Base-by-base conservation (phyloP, 257 asterid genomes). In the Paulownia fortunei region DNA sequence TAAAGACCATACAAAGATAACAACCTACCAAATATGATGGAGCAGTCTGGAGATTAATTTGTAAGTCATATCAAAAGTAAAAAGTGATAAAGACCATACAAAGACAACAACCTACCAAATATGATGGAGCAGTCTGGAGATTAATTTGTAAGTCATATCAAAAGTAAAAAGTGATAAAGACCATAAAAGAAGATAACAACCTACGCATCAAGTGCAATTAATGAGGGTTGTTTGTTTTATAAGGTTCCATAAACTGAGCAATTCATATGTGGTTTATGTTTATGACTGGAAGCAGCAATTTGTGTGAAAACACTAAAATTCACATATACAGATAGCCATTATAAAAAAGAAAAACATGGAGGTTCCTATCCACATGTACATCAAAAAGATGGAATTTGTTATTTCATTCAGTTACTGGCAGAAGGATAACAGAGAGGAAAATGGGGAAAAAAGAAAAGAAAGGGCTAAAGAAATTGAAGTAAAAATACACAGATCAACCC, bases 401-500 rank as follows among this genome's bases (percentile, higher is more conserved):
- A 77, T 46, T 21, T 32, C 41, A 65, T 52, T 61, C 67, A n/a
- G 55, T 39, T 8, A 52, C 12, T 34, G 55, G 55, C 42, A 63
- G 62, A 52, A 64, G 11, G 55, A 64, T 11, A 49, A 44, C 24
- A 58, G 37, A 46, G 32, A 73, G 64, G 62, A 49, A 68, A 37
- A 19, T 58, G 13, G 30, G 51, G 16, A 47, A 10, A 47, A 27
- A 52, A 12, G 24, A 37, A 2, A 62, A 51, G 68, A 51, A 36
- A 65, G 26, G 65, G 37, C 61, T 60, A 62, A 44, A 39, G 42
- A 58, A 11, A 19, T 32, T 19, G 24, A 59, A 77, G 19, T 44
- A 13, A 79, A 78, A 18, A 69, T 39, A 65, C 66, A 74, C 49
- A 74, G 24, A 52, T 21, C 62, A 60, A 70, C 63, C 73, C 63